Evolutionary conservation across 1,139 yeast species (phyloP), one percentile per base, ranked within the genome.

Genomic region (Saccharomyces hybrid): DNA sequence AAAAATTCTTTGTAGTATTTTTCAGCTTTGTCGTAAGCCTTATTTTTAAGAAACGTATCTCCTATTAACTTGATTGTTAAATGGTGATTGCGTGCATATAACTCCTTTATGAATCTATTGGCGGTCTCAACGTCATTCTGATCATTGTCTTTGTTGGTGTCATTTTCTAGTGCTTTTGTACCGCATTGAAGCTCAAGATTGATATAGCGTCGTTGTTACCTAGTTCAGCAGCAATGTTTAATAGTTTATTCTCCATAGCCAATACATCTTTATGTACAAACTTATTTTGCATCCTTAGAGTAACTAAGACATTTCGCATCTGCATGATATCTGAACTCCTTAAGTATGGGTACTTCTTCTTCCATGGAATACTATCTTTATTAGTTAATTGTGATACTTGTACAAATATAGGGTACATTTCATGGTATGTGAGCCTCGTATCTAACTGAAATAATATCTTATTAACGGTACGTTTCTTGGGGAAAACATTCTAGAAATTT

Each of bases 181-280:
- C 31, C 31, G 12, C 26, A 59, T 77, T 86, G 72, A 78, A 89
- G 46, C 89, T 81, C 24, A 90, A 70, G 14, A 88, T 73, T 1
- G 93, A 75, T 28, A 90, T 81, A 1, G 97, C 96, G 69, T 89
- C 89, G 59, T 83, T 80, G 64, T 86, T 81, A 1, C 97, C 97
- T 63, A 82, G 64, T 64, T 88, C 95, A 0, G 96, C 96, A 7
- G 96, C 90, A 56, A 79, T 79, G 61, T 88, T 95, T 9, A 89
- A 79, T 48, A 89, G 70, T 59, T 81, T 84, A 59, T 83, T 80
- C 65, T 89, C 96, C 28, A 89, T 70, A 8, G 72, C 78, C 2
- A 85, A 73, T 49, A 86, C 68, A 62, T 82, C 72, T 53, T 67
- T 77, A 61, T 86, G 82, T 16, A 80, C 75, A 1, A 84, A 73